Evolutionary conservation across 352 stramenopile species (phyloP).

Genomic region (Phytophthora crassamura): DNA sequence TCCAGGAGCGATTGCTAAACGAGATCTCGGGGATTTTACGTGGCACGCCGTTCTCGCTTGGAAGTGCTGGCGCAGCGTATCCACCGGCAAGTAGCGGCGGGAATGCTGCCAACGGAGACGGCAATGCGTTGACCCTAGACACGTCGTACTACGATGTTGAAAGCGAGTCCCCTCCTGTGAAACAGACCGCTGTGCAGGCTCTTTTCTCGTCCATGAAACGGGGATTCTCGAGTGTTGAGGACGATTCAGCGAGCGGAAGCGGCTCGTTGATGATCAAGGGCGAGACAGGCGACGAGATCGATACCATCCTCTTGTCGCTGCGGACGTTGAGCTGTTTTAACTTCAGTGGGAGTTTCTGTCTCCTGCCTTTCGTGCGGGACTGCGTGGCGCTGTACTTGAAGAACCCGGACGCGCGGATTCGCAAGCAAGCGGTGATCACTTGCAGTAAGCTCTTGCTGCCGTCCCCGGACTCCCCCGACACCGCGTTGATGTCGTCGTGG

Average conservation of each 20-base stretch:
- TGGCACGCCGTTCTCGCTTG: constrained; percentile 74
- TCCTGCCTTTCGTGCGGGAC: constrained; percentile 96
- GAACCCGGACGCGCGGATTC: constrained; percentile 89
- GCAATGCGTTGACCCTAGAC: constrained; percentile 32
- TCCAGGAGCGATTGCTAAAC: constrained; percentile 96
- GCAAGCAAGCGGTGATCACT: constrained; percentile 90
- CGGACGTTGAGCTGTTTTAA: constrained; percentile 95
- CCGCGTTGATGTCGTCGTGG: constrained; percentile 48
- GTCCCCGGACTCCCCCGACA: constrained; percentile 31
- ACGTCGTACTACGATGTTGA: constrained; percentile 35
- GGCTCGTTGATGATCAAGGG: constrained; percentile 69
- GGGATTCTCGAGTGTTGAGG: constrained; percentile 47
- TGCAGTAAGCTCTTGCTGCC: constrained; percentile 81
- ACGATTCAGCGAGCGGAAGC: constrained; percentile 28
- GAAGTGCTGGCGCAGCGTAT: constrained; percentile 18
- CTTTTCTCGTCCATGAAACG: constrained; percentile 80
- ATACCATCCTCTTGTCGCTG: constrained; percentile 91
- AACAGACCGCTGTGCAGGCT: constrained; percentile 69
- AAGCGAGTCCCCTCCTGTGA: constrained; percentile 37
- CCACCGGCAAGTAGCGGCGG: constrained; percentile 18
- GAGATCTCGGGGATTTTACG: constrained; percentile 96
- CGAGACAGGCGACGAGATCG: constrained; percentile 78
- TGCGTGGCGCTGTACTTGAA: constrained; percentile 94
- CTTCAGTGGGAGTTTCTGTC: constrained; percentile 91
- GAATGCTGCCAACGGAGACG: constrained; percentile 19